Evolutionary conservation across 345 rosid species (phyloP).

Genomic region (Lagerstroemia speciosa): DNA sequence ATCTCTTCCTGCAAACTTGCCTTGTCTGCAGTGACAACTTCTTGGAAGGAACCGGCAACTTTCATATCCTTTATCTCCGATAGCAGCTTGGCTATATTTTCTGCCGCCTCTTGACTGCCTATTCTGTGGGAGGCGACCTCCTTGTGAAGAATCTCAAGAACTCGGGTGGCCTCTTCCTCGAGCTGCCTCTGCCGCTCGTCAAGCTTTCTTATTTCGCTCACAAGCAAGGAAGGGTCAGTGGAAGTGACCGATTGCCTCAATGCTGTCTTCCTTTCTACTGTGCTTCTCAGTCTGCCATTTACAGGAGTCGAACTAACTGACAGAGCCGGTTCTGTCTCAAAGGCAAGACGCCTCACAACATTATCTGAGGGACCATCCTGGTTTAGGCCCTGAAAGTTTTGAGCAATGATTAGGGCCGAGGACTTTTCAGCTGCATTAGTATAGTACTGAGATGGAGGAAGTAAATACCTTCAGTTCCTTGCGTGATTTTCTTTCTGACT

Average conservation of each 20-base stretch:
- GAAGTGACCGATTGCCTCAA: slow-evolving; percentile 61
- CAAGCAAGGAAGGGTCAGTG: slow-evolving; percentile 64
- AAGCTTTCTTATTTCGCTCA: slow-evolving; percentile 74
- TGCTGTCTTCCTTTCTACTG: slow-evolving; percentile 33
- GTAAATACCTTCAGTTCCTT: slow-evolving; percentile 63
- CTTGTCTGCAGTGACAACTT: slow-evolving; percentile 42
- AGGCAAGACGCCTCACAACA: slow-evolving; percentile 71
- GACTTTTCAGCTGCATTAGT: neutral
- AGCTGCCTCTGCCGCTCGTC: slow-evolving; percentile 78
- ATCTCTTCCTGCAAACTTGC: slow-evolving; percentile 76
- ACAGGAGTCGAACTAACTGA: slow-evolving; percentile 28
- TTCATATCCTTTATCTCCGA: slow-evolving; percentile 82
- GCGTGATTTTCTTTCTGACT: slow-evolving; percentile 54
- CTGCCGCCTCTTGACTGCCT: slow-evolving; percentile 77
- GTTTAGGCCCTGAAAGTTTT: slow-evolving; percentile 33
- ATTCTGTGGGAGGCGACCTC: slow-evolving; percentile 72
- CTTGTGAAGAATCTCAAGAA: slow-evolving; percentile 86
- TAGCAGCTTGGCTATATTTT: slow-evolving; percentile 67
- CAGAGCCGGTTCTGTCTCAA: slow-evolving; percentile 27
- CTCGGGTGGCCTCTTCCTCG: slow-evolving; percentile 85
- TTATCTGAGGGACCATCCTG: slow-evolving; percentile 54
- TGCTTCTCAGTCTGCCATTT: slow-evolving; percentile 26
- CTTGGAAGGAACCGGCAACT: slow-evolving; percentile 37
- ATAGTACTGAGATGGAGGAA: slow-evolving; percentile 2
- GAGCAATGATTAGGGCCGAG: slow-evolving; percentile 1